These are phyloP conservation scores for Diutina sp. DNA, from an alignment of 1,139 yeast genomes.

Conservation along the genomic window DNA sequence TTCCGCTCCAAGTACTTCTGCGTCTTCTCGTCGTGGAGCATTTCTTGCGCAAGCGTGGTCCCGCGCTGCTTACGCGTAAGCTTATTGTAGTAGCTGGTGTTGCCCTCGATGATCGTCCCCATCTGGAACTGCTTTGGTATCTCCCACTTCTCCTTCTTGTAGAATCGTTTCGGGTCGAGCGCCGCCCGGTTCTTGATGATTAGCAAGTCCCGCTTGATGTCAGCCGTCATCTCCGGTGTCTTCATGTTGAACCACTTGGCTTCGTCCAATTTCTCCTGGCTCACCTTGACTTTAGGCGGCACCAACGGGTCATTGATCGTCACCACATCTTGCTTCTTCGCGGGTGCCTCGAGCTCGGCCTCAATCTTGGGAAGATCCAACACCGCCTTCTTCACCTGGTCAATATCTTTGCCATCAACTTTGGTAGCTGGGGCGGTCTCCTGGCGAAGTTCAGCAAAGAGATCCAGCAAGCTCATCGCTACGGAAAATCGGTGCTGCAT, in stretches of 20 bases:
- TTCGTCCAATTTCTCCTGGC: constrained; percentile 26
- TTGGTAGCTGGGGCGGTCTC: neutral
- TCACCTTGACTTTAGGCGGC: constrained; percentile 5
- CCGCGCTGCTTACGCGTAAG: constrained; percentile 63
- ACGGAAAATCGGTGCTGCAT: neutral
- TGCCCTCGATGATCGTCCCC: constrained; percentile 80
- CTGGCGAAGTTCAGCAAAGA: neutral
- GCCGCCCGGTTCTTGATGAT: constrained; percentile 80
- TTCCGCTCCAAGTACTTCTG: constrained; percentile 75
- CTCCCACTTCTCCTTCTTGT: constrained; percentile 76
- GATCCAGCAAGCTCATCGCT: neutral
- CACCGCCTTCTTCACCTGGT: constrained; percentile 17
- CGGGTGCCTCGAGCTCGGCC: constrained; percentile 8
- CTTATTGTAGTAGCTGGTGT: constrained; percentile 67
- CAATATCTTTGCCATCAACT: constrained; percentile 4
- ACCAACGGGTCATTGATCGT: constrained; percentile 40
- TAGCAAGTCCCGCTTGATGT: constrained; percentile 63
- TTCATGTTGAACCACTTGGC: constrained; percentile 77
- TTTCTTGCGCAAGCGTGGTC: constrained; percentile 66
- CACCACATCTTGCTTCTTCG: constrained; percentile 4
- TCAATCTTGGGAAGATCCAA: constrained; percentile 23
- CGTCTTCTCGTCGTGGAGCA: constrained; percentile 60
- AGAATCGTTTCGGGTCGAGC: constrained; percentile 90
- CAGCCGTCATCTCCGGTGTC: constrained; percentile 64
- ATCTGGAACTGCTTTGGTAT: constrained; percentile 75